Evolutionary conservation across 352 stramenopile genomes (phyloP).

Genomic region (Phytopythium aichiense): DNA sequence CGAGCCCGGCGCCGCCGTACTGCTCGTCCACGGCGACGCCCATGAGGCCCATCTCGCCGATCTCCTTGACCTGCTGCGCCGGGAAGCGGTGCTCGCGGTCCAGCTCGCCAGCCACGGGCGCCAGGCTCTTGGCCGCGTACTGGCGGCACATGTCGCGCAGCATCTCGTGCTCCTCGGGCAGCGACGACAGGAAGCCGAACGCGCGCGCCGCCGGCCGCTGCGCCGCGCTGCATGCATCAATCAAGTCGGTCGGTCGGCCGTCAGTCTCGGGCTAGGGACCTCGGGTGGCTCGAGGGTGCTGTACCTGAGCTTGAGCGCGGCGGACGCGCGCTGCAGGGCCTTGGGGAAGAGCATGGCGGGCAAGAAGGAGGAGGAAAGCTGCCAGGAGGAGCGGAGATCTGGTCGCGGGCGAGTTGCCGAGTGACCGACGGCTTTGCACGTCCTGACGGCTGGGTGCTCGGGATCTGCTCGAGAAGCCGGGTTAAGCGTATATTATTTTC

Average conservation of each 20-base stretch:
- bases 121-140: conserved; percentile 94
- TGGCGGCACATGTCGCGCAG: conserved; percentile 95
- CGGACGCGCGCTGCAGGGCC: conserved; percentile 25
- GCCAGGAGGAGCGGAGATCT: neutral
- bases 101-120: conserved; percentile 86
- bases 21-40: conserved; percentile 90
- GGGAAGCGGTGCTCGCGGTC: conserved; percentile 89
- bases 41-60: conserved; percentile 95
- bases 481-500: too few relatives aligned
- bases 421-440: neutral
- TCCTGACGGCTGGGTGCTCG: neutral
- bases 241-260: neutral
- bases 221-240: conserved; percentile 1
- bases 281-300: neutral
- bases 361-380: neutral
- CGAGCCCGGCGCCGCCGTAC: conserved; percentile 90
- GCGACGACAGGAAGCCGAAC: conserved; percentile 53
- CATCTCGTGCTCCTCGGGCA: conserved; percentile 96
- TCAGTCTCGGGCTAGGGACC: too few relatives aligned
- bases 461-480: too few relatives aligned
- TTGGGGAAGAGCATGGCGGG: conserved; percentile 27
- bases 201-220: conserved; percentile 27
- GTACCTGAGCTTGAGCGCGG: conserved; percentile 23
- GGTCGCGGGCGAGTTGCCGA: neutral
- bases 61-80: conserved; percentile 71